Evolutionary conservation across 768 basidiomycete genomes (phyloP), one percentile per base, ranked within the genome.

Genomic region (Tephrocybe sp.): DNA sequence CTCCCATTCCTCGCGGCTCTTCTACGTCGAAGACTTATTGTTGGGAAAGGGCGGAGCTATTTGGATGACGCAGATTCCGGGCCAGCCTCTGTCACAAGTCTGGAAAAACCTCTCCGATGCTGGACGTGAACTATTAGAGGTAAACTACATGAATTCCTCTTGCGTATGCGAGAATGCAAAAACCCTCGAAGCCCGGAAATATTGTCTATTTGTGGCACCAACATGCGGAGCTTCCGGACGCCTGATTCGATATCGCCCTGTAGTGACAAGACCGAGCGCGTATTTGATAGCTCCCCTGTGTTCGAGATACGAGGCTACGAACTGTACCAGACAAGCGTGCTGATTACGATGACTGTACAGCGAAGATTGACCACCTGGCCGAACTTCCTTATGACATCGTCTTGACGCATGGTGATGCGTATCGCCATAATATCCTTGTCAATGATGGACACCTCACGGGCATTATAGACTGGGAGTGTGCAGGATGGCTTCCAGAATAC

Each of bases 61-160:
- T 16, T 53, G 52, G 48, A 53, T 53, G 52, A 53, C 48, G 13
- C 35, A 38, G 10, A 20, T 54, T 10, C 38, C 35, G 16, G 51
- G 51, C 17, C 20, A 34, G 13, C 38, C 22, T 26, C 35, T 52
- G 5, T 45, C 38, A n/a, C 30, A 52, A 32, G 45, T 41, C 17
- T 52, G 36, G 51, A 0, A 17, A 3, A 10, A 41, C n/a, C 51
- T 52, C 9, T 52, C 45, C 2, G 19, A 46, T 34, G 9, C 4
- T 7, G 32, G 46, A 12, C 38, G 23, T 32, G 38, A 2, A 34
- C 32, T 12, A 52, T 52, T 22, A 36, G 46, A 38, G 45, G 8
- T 14, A 26, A 52, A 35, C 17, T 33, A 40, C 48, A 10, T 23
- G 36, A 20, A 34, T 46, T 33, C 47, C 48, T 12, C 34, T 48